Evolutionary conservation across 371 early-diverging fungal genomes (phyloP).

Genomic region (Neoconidiobolus thromboides): DNA sequence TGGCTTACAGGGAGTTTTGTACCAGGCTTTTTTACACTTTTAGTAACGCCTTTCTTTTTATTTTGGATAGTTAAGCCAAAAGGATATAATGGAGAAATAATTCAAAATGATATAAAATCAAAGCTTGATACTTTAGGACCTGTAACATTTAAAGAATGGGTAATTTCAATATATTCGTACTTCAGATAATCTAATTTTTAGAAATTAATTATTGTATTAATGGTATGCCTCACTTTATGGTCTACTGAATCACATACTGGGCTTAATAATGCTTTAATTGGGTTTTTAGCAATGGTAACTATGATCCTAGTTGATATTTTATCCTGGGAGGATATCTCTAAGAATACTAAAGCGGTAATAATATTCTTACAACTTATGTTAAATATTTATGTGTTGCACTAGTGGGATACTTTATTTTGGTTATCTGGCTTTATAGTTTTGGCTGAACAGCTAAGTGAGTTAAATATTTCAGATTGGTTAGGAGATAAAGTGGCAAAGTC

Average conservation of each 20-base stretch:
- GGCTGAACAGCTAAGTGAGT: slow-evolving; percentile 43
- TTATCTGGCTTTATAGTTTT: slow-evolving; percentile 55
- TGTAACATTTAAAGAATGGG: slow-evolving; percentile 15
- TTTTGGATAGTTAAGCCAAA: slow-evolving; percentile 16
- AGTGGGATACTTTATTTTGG: slow-evolving; percentile 72
- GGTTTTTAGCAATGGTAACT: slow-evolving; percentile 31
- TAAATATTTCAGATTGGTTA: slow-evolving; percentile 41
- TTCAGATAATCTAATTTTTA: slow-evolving; percentile 5
- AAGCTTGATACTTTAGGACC: not conserved
- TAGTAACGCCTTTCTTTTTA: slow-evolving; percentile 5
- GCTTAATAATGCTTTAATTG: slow-evolving; percentile 47
- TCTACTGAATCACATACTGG: slow-evolving; percentile 33
- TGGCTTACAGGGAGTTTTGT: slow-evolving; percentile 8
- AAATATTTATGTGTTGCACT: not conserved
- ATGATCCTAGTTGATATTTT: slow-evolving; percentile 36
- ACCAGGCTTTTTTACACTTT: not conserved
- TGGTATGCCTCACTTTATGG: slow-evolving; percentile 41
- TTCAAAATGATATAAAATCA: not conserved
- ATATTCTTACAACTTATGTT: not conserved
- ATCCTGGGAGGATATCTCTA: slow-evolving; percentile 45
- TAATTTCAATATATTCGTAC: slow-evolving; percentile 6
- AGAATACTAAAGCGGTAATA: slow-evolving; percentile 39
- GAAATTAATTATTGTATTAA: slow-evolving; percentile 29
- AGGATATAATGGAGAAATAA: not conserved
- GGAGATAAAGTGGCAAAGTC: slow-evolving; percentile 28